A percentile compares a stretch with the other conserved stretches of the same genome.
Conservation (phyloP, 805 yeast genomes). For the Deakozyma indianensis region DNA sequence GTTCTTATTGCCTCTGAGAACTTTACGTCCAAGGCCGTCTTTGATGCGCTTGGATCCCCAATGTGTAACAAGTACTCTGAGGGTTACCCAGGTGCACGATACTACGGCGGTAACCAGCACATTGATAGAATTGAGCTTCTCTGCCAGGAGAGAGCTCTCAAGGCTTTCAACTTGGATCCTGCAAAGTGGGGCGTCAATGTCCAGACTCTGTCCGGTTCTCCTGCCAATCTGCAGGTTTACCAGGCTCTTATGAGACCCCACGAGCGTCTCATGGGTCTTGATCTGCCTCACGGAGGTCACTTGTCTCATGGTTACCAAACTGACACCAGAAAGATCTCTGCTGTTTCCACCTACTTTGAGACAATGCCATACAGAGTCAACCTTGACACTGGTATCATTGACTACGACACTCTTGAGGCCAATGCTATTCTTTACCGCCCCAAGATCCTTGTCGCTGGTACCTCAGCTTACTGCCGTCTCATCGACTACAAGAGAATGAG, state of each 20-base stretch:
- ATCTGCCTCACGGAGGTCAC: slow-evolving; percentile 98
- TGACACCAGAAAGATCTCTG: slow-evolving; percentile 81
- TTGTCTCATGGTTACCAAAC: slow-evolving; percentile 98
- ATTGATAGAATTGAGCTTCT: slow-evolving; percentile 86
- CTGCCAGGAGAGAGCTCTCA: slow-evolving; percentile 89
- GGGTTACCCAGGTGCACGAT: slow-evolving; percentile 98
- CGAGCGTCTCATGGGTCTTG: slow-evolving; percentile 96
- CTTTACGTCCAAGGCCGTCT: slow-evolving; percentile 90
- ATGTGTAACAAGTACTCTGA: slow-evolving; percentile 98
- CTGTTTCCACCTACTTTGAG: slow-evolving; percentile 91
- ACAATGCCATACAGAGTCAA: slow-evolving; percentile 97
- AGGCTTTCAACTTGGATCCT: slow-evolving; percentile 68
- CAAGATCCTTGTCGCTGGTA: slow-evolving; percentile 92
- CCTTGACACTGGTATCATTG: slow-evolving; percentile 84
- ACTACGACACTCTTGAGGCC: slow-evolving; percentile 87
- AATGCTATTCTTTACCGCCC: slow-evolving; percentile 90
- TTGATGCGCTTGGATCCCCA: slow-evolving; percentile 93
- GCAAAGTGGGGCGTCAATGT: slow-evolving; percentile 97
- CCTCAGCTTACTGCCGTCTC: slow-evolving; percentile 93
- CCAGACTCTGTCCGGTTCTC: slow-evolving; percentile 92
- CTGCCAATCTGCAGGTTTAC: slow-evolving; percentile 94
- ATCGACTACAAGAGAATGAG: slow-evolving; percentile 96
- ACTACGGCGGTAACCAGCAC: slow-evolving; percentile 97
- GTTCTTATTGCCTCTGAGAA: slow-evolving; percentile 94
- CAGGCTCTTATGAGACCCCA: slow-evolving; percentile 90